phyloP scores from a whole-genome alignment of 805 yeast species.

The Saccharomycopsis fibuligera region DNA sequence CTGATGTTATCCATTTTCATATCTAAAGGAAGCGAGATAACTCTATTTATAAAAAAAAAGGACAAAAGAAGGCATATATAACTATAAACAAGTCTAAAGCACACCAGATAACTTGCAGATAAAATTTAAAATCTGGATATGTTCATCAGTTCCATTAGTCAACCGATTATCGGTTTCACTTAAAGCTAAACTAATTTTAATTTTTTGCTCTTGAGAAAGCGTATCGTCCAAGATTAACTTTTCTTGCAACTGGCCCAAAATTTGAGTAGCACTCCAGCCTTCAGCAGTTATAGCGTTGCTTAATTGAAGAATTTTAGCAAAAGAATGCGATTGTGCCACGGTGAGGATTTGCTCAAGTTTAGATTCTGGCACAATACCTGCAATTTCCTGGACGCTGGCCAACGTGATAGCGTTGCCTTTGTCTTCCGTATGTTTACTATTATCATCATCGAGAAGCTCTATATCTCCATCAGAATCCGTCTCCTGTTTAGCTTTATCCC shows the following conservation, averaged over 20 bases:
- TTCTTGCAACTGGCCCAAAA: conserved; percentile 68
- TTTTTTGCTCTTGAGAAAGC: conserved; percentile 50
- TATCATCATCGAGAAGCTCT: conserved; percentile 24
- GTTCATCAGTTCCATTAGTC: conserved; percentile 85
- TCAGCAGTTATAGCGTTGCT: conserved; percentile 51
- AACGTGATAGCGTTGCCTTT: conserved; percentile 29
- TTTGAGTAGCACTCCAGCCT: conserved; percentile 78
- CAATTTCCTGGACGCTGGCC: conserved; percentile 47
- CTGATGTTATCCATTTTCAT: neutral
- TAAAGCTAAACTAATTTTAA: conserved; percentile 52
- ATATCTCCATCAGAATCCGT: conserved; percentile 33
- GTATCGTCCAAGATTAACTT: conserved; percentile 48
- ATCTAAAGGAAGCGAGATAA: neutral
- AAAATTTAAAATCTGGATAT: conserved; percentile 69
- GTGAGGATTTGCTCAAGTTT: conserved; percentile 38
- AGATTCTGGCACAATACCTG: conserved; percentile 62
- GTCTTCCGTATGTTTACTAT: conserved; percentile 26
- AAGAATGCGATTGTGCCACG: conserved; percentile 30
- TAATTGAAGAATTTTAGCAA: conserved; percentile 31
- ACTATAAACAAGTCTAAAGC: conserved; percentile 21
- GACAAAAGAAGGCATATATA: neutral
- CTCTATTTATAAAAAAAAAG: neutral
- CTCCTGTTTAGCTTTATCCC: too few species aligned
- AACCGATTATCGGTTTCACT: conserved; percentile 72
- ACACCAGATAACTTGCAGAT: conserved; percentile 43